These are phyloP conservation scores for Podospora pseudopauciseta DNA, from an alignment of 495 filamentous ascomycete species.

Conservation along the genomic window DNA sequence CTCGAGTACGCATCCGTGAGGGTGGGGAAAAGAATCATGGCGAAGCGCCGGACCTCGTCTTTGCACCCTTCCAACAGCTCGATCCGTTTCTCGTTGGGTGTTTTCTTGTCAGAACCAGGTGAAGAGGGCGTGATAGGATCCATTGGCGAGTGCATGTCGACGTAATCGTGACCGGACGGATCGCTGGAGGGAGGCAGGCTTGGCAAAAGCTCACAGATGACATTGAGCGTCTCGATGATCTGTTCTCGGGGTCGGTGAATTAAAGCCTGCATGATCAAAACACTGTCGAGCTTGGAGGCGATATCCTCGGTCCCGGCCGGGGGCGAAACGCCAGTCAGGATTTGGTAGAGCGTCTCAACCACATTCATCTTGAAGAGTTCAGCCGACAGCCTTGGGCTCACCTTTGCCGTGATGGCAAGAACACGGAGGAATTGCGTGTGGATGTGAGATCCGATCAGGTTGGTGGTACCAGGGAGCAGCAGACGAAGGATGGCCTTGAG, in stretches of 20 bases:
- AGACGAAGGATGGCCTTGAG: constrained; percentile 85
- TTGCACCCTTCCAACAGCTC: constrained; percentile 76
- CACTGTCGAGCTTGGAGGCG: constrained; percentile 89
- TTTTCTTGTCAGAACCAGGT: constrained; percentile 49
- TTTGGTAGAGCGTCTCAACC: constrained; percentile 97
- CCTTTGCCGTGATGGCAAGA: constrained; percentile 79
- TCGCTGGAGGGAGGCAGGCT: constrained; percentile 52
- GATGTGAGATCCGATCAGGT: constrained; percentile 90
- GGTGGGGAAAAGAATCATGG: constrained; percentile 91
- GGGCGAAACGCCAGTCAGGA: constrained; percentile 91
- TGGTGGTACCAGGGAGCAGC: constrained; percentile 89
- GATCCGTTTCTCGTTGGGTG: constrained; percentile 71
- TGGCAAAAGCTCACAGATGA: constrained; percentile 94
- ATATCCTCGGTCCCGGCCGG: constrained; percentile 75
- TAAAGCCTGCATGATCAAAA: constrained; percentile 97
- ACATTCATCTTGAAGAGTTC: constrained; percentile 96
- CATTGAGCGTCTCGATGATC: constrained; percentile 93
- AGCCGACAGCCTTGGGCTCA: constrained; percentile 80
- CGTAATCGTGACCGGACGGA: constrained; percentile 50
- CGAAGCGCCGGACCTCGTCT: constrained; percentile 82
- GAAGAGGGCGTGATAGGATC: constrained; percentile 38
- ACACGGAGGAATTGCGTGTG: constrained; percentile 96
- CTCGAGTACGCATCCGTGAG: constrained; percentile 96
- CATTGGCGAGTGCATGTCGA: constrained; percentile 38
- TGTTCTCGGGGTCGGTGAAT: constrained; percentile 97